Evolutionary conservation across 768 basidiomycete species (phyloP), one percentile per base, ranked within the genome.

Genomic region (Paxillus ammoniavirescens): DNA sequence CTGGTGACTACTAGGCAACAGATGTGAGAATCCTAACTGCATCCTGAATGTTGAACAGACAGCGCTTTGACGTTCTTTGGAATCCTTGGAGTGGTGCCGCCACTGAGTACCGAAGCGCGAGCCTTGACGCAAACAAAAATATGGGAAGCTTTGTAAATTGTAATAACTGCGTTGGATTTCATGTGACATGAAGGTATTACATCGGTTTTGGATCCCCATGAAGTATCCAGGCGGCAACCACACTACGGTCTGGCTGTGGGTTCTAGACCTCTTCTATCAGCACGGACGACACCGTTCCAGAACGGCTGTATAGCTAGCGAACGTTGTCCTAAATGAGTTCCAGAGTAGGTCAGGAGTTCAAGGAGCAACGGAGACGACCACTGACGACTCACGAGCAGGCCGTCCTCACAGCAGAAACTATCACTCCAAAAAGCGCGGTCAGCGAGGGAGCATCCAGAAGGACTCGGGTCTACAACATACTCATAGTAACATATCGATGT

Each of bases 401-500:
- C 93, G 54, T 92, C 86, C 28, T 84, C 85, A 62, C 87, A 89
- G 63, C 89, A 77, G 61, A 93, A 89, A 44, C 78, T 70, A 61
- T 92, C 78, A 58, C 89, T 91, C 58, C 31, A 15, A 43, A 55
- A 45, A 15, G 12, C 13, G 18, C 45, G 38, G 50, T 56, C 38
- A 53, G 54, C 49, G 44, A 36, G 41, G 28, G 36, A 9, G 15
- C 3, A 3, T 41, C 2, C 44, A 49, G 18, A 36, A 47, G 17
- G 28, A 47, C 4, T 47, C 9, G 14, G 38, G 33, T 18, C 49
- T 8, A 31, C 33, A 14, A 61, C 81, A 64, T 65, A 88, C 89
- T 80, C 77, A 60, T 91, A 93, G 67, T 84, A 93, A 74, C 80
- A 87, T 53, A 93, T 83, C 35, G 86, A 69, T 3, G 85, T 83